Conservation (phyloP, 192 early-diverging fungal genomes). For the Backusella macrospora region DNA sequence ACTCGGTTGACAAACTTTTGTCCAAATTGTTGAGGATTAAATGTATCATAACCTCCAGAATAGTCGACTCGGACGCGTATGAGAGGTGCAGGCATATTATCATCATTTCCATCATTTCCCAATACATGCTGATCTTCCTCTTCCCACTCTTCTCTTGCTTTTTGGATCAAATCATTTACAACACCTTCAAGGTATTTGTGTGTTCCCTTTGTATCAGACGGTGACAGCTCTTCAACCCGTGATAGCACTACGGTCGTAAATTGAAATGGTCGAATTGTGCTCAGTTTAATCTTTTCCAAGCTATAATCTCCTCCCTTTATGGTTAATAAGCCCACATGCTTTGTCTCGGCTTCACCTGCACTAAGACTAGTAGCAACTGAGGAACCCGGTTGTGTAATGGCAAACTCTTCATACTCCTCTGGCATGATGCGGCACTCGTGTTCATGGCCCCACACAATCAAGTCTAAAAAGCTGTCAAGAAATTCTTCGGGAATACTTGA, state of each 20-base stretch:
- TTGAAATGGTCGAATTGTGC: slow-evolving; percentile 86
- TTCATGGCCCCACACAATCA: slow-evolving; percentile 96
- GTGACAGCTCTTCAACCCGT: slow-evolving; percentile 48
- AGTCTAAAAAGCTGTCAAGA: slow-evolving; percentile 76
- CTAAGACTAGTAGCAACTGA: slow-evolving; percentile 89
- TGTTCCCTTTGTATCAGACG: slow-evolving; percentile 56
- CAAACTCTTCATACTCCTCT: slow-evolving; percentile 68
- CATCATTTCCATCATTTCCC: slow-evolving; percentile 3
- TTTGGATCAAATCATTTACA: slow-evolving; percentile 66
- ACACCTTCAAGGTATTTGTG: slow-evolving; percentile 57
- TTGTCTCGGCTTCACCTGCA: slow-evolving; percentile 78
- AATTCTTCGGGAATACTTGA: slow-evolving; percentile 90
- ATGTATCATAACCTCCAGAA: slow-evolving; percentile 77
- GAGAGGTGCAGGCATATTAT: slow-evolving; percentile 68
- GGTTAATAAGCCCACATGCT: slow-evolving; percentile 61
- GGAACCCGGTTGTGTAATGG: slow-evolving; percentile 90
- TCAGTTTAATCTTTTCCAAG: slow-evolving; percentile 73
- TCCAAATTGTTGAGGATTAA: slow-evolving; percentile 88
- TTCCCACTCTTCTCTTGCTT: slow-evolving; percentile 65
- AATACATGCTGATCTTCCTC: slow-evolving; percentile 9
- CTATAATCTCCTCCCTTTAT: slow-evolving; percentile 71
- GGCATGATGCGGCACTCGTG: slow-evolving; percentile 91
- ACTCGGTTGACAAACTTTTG: slow-evolving; percentile 76
- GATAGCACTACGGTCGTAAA: slow-evolving; percentile 71
- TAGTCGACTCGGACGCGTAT: slow-evolving; percentile 90